Evolutionary conservation across 106 monocot species (phyloP).

Genomic region (Apostasia shenzhenica): DNA sequence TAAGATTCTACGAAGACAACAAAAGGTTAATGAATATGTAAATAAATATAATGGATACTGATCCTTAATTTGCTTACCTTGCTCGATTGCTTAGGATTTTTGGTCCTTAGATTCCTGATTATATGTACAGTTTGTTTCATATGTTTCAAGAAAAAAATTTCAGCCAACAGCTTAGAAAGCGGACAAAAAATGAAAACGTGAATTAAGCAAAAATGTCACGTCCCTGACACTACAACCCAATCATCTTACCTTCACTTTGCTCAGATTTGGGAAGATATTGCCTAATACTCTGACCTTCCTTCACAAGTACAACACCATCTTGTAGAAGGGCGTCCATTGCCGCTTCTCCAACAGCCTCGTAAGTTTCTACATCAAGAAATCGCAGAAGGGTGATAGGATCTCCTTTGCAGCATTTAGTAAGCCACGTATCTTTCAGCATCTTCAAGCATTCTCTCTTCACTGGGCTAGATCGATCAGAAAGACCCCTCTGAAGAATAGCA

Average conservation of each 20-base stretch:
- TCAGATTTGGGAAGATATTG: constrained; percentile 34
- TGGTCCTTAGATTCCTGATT: no score
- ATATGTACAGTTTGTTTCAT: no score
- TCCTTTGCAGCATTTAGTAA: constrained; percentile 56
- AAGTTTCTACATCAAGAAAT: constrained; percentile 92
- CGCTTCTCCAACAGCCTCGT: constrained; percentile 80
- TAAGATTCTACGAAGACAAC: no score
- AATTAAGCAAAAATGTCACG: neutral
- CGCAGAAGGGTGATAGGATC: constrained; percentile 63
- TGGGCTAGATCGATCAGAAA: constrained; percentile 63
- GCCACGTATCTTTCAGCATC: constrained; percentile 94
- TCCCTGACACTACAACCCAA: neutral
- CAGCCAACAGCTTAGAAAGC: no score
- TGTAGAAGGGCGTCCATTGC: constrained; percentile 69
- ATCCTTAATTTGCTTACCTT: no score
- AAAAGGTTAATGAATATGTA: no score
- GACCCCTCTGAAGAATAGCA: constrained; percentile 74
- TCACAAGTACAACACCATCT: constrained; percentile 35
- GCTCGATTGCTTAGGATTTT: no score
- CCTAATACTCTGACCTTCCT: constrained; percentile 54
- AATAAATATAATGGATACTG: no score
- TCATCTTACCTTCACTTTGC: constrained; percentile 39
- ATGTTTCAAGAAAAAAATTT: no score
- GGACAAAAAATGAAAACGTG: no score
- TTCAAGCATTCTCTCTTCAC: constrained; percentile 73